Evolutionary conservation across 2,329 filamentous ascomycete species (phyloP), one percentile per base, ranked within the genome.

Genomic region (Pseudogymnoascus sp.): DNA sequence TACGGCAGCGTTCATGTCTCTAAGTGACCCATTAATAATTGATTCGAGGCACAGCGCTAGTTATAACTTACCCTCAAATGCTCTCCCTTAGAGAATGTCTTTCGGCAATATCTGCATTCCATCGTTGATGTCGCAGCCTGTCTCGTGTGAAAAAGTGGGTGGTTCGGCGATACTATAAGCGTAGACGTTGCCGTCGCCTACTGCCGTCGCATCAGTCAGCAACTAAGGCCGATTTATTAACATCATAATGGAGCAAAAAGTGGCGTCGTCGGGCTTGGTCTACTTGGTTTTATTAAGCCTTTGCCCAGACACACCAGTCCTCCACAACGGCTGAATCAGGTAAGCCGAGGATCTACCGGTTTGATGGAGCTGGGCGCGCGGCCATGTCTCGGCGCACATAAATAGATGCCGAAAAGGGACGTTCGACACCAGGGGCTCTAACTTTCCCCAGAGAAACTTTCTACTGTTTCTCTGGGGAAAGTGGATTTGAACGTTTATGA

Each of bases 1-100:
- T 75, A 78, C 76, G 77, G 65, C 75, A 76, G 37, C 75, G 75
- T 69, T 79, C 76, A 68, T 79, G 77, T 73, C 77, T 77, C 76
- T 78, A 60, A 60, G 10, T n/a, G 45, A 2, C 7, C 31, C 62
- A 62, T 66, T 37, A 62, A 60, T 31, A 21, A 16, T 45, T 61
- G 62, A 43, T 60, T 19, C 61, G 23, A 66, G 28, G 63, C 62
- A 31, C 39, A 64, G 64, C 16, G 64, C 66, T 37, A 62, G 37
- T 36, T 63, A 51, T 45, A 57, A 60, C 62, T 63, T 70, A 77
- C 76, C 69, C 74, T 73, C 21, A 78, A 67, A 70, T 78, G 76
- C 66, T 78, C 76, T 13, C 75, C 75, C 65, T 77, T 79, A 8
- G 75, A 76, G 66, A 78, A 79, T 62, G 70, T 70, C 66, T 76